These are phyloP conservation scores for Pleurotus djamor DNA, from an alignment of 768 basidiomycete genomes.

Conservation along the genomic window DNA sequence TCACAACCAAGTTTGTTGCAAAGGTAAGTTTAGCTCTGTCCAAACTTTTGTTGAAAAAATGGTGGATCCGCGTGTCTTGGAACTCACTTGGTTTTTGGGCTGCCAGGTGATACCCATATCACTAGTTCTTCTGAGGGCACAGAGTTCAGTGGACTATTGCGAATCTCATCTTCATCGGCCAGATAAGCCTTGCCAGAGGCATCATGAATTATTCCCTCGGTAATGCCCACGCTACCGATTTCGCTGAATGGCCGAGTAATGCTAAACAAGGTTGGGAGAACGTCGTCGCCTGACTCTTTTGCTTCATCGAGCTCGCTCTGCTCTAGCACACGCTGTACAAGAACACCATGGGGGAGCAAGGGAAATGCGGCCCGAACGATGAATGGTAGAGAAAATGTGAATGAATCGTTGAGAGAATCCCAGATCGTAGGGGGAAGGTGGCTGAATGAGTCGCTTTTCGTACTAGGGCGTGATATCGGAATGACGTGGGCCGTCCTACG, in stretches of 20 bases:
- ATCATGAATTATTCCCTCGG: conserved; percentile 56
- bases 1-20: conserved; percentile 51
- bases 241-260: conserved; percentile 78
- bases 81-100: background rate
- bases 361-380: conserved; percentile 80
- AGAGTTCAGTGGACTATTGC: conserved; percentile 46
- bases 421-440: conserved; percentile 1
- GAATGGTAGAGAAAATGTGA: conserved; percentile 79
- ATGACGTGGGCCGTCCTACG: conserved; percentile 74
- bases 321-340: conserved; percentile 76
- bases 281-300: conserved; percentile 58
- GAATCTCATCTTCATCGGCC: conserved; percentile 54
- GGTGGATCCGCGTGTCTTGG: background rate
- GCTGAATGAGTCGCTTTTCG: background rate
- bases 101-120: conserved; percentile 50
- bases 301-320: conserved; percentile 66
- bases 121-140: conserved; percentile 66
- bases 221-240: conserved; percentile 67
- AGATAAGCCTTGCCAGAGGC: conserved; percentile 31
- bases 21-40: conserved; percentile 11
- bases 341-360: conserved; percentile 71
- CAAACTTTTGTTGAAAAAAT: background rate
- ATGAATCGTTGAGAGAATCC: conserved; percentile 19
- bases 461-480: conserved; percentile 23
- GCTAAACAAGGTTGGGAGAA: conserved; percentile 80